A percentile compares a stretch with the other conserved stretches of the same genome.
Evolutionary conservation across 23 red algal genomes (phyloP).

Genomic region (Gracilaria vermiculophylla): DNA sequence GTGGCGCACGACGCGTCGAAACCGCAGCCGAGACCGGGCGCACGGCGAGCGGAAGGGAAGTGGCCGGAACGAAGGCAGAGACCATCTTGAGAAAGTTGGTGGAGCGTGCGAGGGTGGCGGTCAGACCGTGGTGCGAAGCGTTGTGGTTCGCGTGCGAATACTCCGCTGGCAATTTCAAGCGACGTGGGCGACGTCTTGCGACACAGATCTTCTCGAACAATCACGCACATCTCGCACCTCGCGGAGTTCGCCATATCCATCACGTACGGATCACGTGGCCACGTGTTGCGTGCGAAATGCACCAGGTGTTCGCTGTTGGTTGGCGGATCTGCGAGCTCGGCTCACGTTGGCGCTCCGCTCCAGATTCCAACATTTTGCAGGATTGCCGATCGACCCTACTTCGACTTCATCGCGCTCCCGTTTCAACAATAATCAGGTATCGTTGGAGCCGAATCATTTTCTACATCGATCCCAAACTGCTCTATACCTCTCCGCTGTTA

Average conservation of each 20-base stretch:
- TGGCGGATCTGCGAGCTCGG: constrained; percentile 20
- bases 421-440: no score
- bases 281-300: neutral
- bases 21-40: constrained; percentile 3
- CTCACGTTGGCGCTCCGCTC: neutral
- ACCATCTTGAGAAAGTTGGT: constrained; percentile 25
- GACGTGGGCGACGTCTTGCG: no score
- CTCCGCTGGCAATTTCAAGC: no score
- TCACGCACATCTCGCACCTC: constrained; percentile 28
- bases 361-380: no score
- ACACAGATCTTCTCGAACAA: neutral
- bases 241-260: neutral
- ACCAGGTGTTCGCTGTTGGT: neutral
- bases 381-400: no score
- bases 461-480: no score
- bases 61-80: constrained; percentile 22
- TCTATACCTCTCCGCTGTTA: neutral
- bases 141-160: no score
- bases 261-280: neutral
- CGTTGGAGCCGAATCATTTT: no score
- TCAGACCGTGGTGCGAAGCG: neutral
- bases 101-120: neutral
- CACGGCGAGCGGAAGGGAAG: neutral
- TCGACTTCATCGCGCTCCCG: no score
- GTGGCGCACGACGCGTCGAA: constrained; percentile 34